phyloP scores from a whole-genome alignment of 2,329 filamentous ascomycete species.

The Periconia sp. region DNA sequence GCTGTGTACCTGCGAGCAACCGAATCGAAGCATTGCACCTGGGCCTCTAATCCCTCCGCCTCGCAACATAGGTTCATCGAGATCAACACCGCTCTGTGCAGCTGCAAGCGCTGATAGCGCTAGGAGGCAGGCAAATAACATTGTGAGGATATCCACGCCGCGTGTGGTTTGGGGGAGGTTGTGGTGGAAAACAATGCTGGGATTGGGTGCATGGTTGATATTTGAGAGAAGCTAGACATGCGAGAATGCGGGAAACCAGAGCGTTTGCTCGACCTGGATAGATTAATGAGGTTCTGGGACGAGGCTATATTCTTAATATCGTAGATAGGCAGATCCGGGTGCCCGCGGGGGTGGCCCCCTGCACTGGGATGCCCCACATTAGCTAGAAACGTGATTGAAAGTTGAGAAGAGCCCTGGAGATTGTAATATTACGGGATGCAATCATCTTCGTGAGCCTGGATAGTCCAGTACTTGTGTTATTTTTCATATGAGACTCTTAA shows the following conservation, averaged over 20 bases:
- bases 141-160: too few relatives aligned
- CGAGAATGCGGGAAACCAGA: background rate
- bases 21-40: conserved; percentile 27
- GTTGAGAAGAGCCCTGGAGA: too few relatives aligned
- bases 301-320: background rate
- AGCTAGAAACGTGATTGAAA: too few relatives aligned
- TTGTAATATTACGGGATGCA: too few relatives aligned
- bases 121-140: conserved; percentile 3
- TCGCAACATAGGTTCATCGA: conserved; percentile 23
- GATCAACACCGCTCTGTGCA: conserved; percentile 20
- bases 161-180: too few relatives aligned
- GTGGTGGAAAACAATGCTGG: background rate
- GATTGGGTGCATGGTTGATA: background rate
- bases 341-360: too few relatives aligned
- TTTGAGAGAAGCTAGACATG: background rate
- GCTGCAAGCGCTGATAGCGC: conserved; percentile 5
- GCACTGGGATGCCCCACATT: too few relatives aligned
- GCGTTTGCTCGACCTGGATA: background rate
- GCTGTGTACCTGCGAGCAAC: conserved; percentile 21
- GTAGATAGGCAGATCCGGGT: background rate
- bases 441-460: too few relatives aligned
- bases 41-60: conserved; percentile 21
- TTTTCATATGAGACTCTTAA: background rate
- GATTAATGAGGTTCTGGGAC: background rate
- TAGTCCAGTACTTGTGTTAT: background rate